Conservation (phyloP, 208 protist species). For the Trypanosoma boissoni region DNA sequence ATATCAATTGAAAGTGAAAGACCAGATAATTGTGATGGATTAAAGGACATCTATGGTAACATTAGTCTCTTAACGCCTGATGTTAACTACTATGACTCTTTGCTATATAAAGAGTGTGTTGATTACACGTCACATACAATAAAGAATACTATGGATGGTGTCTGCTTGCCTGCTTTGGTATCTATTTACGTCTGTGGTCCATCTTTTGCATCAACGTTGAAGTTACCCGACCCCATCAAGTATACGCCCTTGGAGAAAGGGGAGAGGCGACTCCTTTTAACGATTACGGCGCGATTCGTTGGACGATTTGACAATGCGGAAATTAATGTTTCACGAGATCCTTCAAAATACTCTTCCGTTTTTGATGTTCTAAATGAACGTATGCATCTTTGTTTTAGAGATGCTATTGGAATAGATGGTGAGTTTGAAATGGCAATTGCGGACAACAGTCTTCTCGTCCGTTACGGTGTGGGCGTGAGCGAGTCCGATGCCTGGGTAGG, state of each 20-base stretch:
- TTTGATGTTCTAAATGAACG: neutral
- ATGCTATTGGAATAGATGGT: constrained; percentile 19
- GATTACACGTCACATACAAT: constrained; percentile 16
- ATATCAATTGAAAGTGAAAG: neutral
- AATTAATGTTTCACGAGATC: neutral
- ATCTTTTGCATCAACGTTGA: neutral
- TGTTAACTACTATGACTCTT: constrained; percentile 24
- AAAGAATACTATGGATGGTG: neutral
- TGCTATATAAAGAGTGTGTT: constrained; percentile 26
- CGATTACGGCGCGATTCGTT: constrained; percentile 17
- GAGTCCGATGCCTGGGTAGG: constrained; percentile 29
- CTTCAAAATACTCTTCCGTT: neutral
- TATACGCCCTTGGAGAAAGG: constrained; percentile 19
- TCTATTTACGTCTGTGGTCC: constrained; percentile 22
- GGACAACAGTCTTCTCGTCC: constrained; percentile 7
- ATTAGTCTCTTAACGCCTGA: neutral
- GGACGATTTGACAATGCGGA: constrained; percentile 6
- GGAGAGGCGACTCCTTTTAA: constrained; percentile 13
- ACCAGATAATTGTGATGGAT: constrained; percentile 1
- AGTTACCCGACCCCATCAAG: constrained; percentile 6
- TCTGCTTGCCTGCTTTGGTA: constrained; percentile 10
- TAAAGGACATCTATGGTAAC: constrained; percentile 13
- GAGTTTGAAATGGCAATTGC: constrained; percentile 9
- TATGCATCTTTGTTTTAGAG: constrained; percentile 17
- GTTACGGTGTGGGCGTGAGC: constrained; percentile 21